Conservation (phyloP, 2,329 filamentous ascomycete genomes). For the Colletotrichum truncatum region DNA sequence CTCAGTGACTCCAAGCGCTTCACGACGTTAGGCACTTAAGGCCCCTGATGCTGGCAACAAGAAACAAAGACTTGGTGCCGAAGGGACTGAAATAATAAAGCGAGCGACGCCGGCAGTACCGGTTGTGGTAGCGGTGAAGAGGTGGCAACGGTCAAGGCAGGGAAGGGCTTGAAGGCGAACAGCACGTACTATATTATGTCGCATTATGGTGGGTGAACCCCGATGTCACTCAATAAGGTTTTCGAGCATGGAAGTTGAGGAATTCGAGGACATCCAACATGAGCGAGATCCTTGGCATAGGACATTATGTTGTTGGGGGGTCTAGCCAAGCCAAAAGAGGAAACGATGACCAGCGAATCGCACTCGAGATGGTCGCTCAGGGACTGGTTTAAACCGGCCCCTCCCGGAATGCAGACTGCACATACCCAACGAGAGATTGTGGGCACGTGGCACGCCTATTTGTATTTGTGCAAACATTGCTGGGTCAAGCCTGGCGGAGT, state of each 20-base stretch:
- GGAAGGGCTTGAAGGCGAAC: not conserved
- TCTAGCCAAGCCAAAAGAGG: not conserved
- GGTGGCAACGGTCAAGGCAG: not conserved
- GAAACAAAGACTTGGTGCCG: no score
- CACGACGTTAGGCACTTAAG: no score
- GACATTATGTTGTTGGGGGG: no score
- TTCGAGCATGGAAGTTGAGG: not conserved
- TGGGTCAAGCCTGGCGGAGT: not conserved
- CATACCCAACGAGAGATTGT: constrained; percentile 7
- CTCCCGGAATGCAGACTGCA: not conserved
- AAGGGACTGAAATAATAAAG: no score
- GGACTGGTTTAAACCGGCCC: constrained; percentile 9
- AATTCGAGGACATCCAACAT: constrained; percentile 3
- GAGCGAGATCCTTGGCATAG: constrained; percentile 5
- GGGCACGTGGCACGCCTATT: constrained; percentile 18
- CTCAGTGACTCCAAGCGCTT: no score
- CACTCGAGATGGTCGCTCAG: not conserved
- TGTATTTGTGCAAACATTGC: not conserved
- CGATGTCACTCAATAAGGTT: not conserved
- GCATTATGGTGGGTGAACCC: not conserved
- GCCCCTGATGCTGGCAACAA: no score
- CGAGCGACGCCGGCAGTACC: not conserved
- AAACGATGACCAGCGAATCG: not conserved
- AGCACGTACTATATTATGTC: not conserved
- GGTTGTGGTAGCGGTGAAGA: not conserved